These are phyloP conservation scores for Backusella parvicylindrica DNA, from an alignment of 192 early-diverging fungal genomes.

Conservation along the genomic window DNA sequence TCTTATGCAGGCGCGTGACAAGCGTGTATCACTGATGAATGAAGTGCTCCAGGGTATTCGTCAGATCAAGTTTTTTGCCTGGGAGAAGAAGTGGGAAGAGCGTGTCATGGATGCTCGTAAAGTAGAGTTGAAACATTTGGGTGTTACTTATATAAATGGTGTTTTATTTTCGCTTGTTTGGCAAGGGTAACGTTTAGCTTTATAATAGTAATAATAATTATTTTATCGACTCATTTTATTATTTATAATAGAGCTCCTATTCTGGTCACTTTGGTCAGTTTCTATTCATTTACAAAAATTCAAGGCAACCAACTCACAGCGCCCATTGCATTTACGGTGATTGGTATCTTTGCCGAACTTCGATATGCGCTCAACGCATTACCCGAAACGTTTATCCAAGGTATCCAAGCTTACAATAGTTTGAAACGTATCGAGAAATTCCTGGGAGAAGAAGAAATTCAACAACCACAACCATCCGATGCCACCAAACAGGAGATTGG, in stretches of 20 bases:
- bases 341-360: conserved; percentile 85
- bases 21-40: conserved; percentile 66
- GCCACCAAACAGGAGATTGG: conserved; percentile 29
- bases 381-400: conserved; percentile 68
- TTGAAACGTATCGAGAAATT: conserved; percentile 41
- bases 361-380: conserved; percentile 81
- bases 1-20: conserved; percentile 65
- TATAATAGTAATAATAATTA: not conserved
- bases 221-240: not conserved
- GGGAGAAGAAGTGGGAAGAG: conserved; percentile 50
- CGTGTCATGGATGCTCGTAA: conserved; percentile 54
- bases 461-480: conserved; percentile 18
- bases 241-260: conserved; percentile 18
- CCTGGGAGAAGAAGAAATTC: conserved; percentile 42
- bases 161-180: conserved; percentile 13
- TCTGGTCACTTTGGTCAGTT: conserved; percentile 26
- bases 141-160: conserved; percentile 2
- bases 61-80: conserved; percentile 88
- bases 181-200: conserved; percentile 28
- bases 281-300: conserved; percentile 28
- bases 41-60: conserved; percentile 74
- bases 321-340: conserved; percentile 75
- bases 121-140: conserved; percentile 38
- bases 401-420: conserved; percentile 60
- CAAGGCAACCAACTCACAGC: conserved; percentile 53